A percentile compares a stretch with the other conserved stretches of the same genome.
phyloP scores from a whole-genome alignment of 176 grass and related monocot species.

The Musa itinerans region DNA sequence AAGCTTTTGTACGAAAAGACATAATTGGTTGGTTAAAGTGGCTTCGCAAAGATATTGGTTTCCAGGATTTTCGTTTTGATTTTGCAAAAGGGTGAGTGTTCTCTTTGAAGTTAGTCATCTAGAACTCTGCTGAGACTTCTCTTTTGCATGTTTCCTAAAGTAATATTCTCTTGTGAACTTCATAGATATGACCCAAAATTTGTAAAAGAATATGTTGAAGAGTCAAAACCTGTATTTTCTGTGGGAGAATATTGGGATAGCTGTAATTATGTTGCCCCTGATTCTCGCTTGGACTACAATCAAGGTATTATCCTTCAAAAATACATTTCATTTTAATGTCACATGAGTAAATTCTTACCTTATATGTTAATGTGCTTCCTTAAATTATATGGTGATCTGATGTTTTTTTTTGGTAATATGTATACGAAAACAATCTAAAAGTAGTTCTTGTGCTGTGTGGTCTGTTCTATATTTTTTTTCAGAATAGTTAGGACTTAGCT shows the following conservation, averaged over 20 bases:
- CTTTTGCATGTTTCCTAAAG: background rate
- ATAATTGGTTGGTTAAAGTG: slow-evolving; percentile 75
- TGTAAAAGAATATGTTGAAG: slow-evolving; percentile 87
- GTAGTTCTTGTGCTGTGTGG: background rate
- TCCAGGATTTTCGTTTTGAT: slow-evolving; percentile 97
- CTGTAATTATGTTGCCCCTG: slow-evolving; percentile 55
- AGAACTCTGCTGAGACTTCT: background rate
- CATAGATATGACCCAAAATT: slow-evolving; percentile 68
- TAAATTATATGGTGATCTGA: background rate
- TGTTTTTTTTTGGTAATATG: background rate
- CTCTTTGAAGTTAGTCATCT: background rate
- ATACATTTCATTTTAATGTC: background rate
- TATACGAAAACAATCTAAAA: background rate
- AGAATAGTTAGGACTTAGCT: too few species aligned
- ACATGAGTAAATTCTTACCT: background rate
- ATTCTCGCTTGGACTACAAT: slow-evolving; percentile 56
- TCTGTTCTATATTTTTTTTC: too few species aligned
- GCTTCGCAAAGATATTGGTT: slow-evolving; percentile 61
- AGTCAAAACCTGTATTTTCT: slow-evolving; percentile 80
- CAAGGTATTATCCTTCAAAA: slow-evolving; percentile 41
- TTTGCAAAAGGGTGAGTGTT: slow-evolving; percentile 63
- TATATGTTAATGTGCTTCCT: background rate
- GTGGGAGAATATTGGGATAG: slow-evolving; percentile 91
- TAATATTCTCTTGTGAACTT: slow-evolving; percentile 17
- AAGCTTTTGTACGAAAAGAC: slow-evolving; percentile 88